Conservation (phyloP, 768 basidiomycete species). For the Phanerodontia chrysosporium region DNA sequence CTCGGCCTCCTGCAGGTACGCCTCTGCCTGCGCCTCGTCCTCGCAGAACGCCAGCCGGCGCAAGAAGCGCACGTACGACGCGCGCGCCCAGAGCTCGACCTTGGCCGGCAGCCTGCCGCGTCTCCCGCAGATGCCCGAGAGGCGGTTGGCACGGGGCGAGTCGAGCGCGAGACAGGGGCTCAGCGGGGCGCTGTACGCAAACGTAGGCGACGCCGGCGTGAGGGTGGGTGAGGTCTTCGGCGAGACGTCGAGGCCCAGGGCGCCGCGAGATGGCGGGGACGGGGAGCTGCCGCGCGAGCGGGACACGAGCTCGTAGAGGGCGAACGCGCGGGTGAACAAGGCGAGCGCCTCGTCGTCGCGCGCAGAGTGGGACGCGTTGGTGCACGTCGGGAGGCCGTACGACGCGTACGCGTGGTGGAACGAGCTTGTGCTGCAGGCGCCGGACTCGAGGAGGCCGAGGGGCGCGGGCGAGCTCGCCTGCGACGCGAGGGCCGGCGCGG, state of each 20-base stretch:
- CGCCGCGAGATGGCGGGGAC: background rate
- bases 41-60: background rate
- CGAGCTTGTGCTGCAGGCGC: background rate
- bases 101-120: conserved; percentile 4
- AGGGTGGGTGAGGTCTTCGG: background rate
- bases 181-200: background rate
- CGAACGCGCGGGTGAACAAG: conserved; percentile 9
- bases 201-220: background rate
- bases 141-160: background rate
- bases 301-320: conserved; percentile 4
- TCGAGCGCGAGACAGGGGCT: background rate
- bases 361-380: background rate
- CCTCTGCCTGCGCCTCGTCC: background rate
- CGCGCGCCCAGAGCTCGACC: conserved; percentile 14
- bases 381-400: background rate
- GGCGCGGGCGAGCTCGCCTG: background rate
- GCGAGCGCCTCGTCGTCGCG: conserved; percentile 9
- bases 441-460: background rate
- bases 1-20: background rate
- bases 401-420: background rate
- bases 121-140: background rate
- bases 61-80: conserved; percentile 8
- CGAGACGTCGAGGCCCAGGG: background rate
- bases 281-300: background rate
- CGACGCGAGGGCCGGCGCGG: background rate